Evolutionary conservation across 768 basidiomycete genomes (phyloP), one percentile per base, ranked within the genome.

Genomic region (Kockovaella imperatae): DNA sequence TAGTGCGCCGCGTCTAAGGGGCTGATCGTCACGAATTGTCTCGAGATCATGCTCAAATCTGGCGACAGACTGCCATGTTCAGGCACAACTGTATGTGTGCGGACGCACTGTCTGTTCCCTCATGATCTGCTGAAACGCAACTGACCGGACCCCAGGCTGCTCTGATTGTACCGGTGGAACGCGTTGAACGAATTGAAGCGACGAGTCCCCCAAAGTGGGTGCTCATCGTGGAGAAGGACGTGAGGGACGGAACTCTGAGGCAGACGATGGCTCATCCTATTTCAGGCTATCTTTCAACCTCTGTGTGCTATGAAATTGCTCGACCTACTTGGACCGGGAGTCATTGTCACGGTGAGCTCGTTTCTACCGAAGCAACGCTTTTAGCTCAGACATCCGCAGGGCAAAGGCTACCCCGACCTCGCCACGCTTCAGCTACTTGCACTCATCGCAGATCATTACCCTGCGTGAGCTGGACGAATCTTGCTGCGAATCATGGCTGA

Each of bases 401-500:
- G 95, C 0, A 97, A 95, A 68, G 95, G 95, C 2, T 97, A 93
- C 71, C 95, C 95, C 0, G 95, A 99, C 64, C 72, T 95, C 3
- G 84, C 89, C 2, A 93, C 95, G 0, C 78, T 89, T 5, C 82
- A 91, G 55, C 76, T 97, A 5, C 79, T 91, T 36, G 80, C 81
- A 49, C 79, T 77, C 0, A 75, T 97, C 2, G 77, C 83, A 1
- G 77, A 81, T 31, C 77, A 78, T 28, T 76, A 88, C 17, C 83
- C 69, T 34, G 72, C 71, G 88, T 86, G 65, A 56, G 73, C 32
- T n/a, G 23, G 30, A 13, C n/a, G 14, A 4, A 13, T 8, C 18
- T 38, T 25, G 17, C 1, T 29, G 11, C 1, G 29, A 11, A 24
- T 15, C 20, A 7, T 0, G 0, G 32, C 20, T 35, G 3, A 28